phyloP scores from a whole-genome alignment of 148 eudicot genomes.

The Gaultheria prostrata region DNA sequence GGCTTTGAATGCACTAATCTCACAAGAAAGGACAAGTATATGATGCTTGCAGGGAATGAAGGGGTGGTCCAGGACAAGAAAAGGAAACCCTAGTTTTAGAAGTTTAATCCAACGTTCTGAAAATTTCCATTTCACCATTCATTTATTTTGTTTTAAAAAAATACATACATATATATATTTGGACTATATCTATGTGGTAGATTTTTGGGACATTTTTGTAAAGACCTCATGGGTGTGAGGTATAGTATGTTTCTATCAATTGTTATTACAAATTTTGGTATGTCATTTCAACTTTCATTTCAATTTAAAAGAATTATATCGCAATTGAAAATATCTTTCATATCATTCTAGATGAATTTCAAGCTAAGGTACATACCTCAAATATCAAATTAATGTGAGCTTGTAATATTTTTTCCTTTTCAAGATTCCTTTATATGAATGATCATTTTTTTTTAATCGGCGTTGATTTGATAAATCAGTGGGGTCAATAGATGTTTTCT shows the following conservation, averaged over 20 bases:
- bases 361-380: no score
- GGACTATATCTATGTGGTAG: background rate
- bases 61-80: constrained; percentile 39
- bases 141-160: background rate
- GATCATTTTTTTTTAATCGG: no score
- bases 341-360: no score
- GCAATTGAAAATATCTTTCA: no score
- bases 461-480: no score
- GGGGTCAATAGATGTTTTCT: no score
- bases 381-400: no score
- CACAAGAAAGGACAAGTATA: constrained; percentile 76
- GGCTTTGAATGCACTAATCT: constrained; percentile 71
- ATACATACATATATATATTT: no score
- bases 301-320: no score
- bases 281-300: background rate
- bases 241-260: background rate
- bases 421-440: no score
- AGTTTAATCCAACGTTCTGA: background rate
- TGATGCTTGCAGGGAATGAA: constrained; percentile 86
- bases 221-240: background rate
- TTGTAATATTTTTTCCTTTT: no score
- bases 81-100: background rate
- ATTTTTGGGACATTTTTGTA: background rate
- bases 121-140: constrained; percentile 8
- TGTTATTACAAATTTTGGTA: background rate